Evolutionary conservation across 257 asterid species (phyloP).

Genomic region (Plantago ovata): DNA sequence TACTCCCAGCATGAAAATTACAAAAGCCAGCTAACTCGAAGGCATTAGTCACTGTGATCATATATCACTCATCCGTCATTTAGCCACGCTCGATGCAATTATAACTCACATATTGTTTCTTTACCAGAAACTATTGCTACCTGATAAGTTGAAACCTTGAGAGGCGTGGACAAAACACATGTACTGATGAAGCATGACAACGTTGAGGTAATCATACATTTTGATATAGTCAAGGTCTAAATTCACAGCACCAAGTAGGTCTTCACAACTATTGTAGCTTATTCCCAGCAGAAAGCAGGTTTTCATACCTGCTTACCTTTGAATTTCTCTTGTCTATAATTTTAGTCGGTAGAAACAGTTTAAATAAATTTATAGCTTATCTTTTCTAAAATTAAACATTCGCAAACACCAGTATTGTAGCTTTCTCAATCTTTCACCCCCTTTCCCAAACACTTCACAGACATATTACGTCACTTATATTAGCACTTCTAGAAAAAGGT

Average conservation of each 20-base stretch:
- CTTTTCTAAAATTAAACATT: neutral
- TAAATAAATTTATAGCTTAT: neutral
- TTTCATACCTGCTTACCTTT: too few species aligned
- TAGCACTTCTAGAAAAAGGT: too few species aligned
- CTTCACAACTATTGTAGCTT: neutral
- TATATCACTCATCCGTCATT: neutral
- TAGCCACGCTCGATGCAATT: neutral
- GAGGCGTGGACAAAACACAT: slow-evolving; percentile 14
- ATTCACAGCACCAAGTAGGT: neutral
- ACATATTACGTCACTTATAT: too few species aligned
- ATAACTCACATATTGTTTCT: slow-evolving; percentile 9
- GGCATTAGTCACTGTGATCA: neutral
- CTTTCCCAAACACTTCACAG: too few species aligned
- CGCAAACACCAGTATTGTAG: neutral
- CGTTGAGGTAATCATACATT: slow-evolving; percentile 30
- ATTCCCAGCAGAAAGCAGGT: too few species aligned
- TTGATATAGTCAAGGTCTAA: neutral
- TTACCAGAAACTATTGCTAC: slow-evolving; percentile 24
- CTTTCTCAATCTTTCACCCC: too few species aligned
- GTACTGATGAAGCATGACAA: slow-evolving; percentile 23
- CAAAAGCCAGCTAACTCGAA: slow-evolving; percentile 3
- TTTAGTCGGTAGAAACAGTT: neutral
- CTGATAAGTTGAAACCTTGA: slow-evolving; percentile 16
- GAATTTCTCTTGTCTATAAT: too few species aligned
- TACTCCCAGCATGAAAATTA: slow-evolving; percentile 3